Base-by-base conservation (phyloP, 78 protist genomes). In the Dictyostelium brefeldianum region DNA sequence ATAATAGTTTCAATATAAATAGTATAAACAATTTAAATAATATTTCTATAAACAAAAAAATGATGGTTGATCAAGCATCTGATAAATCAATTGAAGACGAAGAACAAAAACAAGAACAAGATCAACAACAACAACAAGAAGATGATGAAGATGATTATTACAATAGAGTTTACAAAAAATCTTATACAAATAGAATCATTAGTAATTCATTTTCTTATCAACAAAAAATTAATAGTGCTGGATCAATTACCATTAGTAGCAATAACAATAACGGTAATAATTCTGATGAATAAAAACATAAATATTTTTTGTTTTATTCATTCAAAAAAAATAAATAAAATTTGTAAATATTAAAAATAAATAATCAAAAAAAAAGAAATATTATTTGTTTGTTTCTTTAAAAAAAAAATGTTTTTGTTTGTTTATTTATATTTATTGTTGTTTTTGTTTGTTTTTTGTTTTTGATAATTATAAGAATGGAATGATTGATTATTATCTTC, bases 141-240 rank as follows among this genome's bases (percentile, higher is more conserved):
- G 70, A 78, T n/a, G 83, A 78, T 1, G 83, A 78, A 15, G 83
- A 78, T 47, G 57, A 78, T 43, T 78, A 31, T 54, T 43, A 36
- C 18, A 31, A 47, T 48, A 78, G 47, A 54, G 46, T 78, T 22
- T 78, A 78, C 36, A 78, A 78, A 20, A 78, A 51, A 9, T 27
- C 56, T 11, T 27, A 25, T n/a, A 29, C 83, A 9, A 78, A 56
- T 20, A 78, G 70, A 78, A 78, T 78, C 22, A 54, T 78, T 54
- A 54, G 71, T 56, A 78, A 78, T 56, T 78, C 83, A 20, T 78
- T 78, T 56, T 50, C 46, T 17, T 78, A 78, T 78, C 83, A 78
- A 56, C 81, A 77, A 77, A 67, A 67, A 67, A 41, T 31, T 17
- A 67, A 31, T 31, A 67, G 36, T 25, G 70, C 43, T 2, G 43